phyloP scores from a whole-genome alignment of 2,329 filamentous ascomycete species.

The Emericellopsis atlantica region DNA sequence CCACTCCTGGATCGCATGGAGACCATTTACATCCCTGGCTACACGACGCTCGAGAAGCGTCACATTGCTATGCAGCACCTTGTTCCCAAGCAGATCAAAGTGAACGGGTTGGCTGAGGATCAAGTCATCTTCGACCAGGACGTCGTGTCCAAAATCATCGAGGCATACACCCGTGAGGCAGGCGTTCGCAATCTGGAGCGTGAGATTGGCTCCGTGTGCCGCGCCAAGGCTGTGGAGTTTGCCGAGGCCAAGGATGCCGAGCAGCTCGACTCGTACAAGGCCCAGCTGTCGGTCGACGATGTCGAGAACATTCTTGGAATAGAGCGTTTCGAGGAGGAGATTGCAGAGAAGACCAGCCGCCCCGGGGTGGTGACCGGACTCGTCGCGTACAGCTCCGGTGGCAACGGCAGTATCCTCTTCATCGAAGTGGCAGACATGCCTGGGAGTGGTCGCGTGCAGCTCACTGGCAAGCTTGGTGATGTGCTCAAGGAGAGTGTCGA shows the following conservation, averaged over 20 bases:
- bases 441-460: constrained; percentile 78
- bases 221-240: constrained; percentile 89
- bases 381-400: constrained; percentile 85
- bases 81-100: constrained; percentile 89
- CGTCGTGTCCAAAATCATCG: constrained; percentile 90
- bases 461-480: constrained; percentile 92
- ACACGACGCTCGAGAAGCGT: constrained; percentile 93
- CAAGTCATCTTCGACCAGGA: constrained; percentile 69
- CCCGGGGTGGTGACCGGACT: constrained; percentile 93
- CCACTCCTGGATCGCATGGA: constrained; percentile 95
- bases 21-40: constrained; percentile 83
- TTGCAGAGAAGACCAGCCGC: constrained; percentile 71
- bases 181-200: constrained; percentile 93
- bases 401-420: constrained; percentile 92
- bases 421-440: constrained; percentile 98
- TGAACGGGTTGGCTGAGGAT: constrained; percentile 69
- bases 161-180: constrained; percentile 89
- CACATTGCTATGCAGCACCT: constrained; percentile 88
- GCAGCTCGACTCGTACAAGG: constrained; percentile 56
- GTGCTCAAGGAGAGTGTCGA: constrained; percentile 96
- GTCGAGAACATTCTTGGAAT: constrained; percentile 85
- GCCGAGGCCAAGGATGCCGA: constrained; percentile 76
- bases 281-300: constrained; percentile 63
- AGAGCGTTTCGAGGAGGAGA: constrained; percentile 89
- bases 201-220: constrained; percentile 88